Conservation (phyloP, 371 early-diverging fungal genomes). For the Mucor saturninus region DNA sequence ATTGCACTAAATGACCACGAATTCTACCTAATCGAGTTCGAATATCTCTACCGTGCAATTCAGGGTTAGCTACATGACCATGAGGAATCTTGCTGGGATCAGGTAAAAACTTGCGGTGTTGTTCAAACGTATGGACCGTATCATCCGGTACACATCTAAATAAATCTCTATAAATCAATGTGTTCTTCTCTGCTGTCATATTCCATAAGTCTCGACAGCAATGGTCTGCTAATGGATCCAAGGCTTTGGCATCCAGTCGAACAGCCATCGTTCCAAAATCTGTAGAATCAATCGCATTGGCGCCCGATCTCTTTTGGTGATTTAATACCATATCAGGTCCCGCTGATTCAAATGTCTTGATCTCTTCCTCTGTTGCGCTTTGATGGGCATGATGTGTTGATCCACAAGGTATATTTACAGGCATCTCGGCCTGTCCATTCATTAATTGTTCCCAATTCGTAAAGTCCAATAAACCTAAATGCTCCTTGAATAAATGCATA, state of each 20-base stretch:
- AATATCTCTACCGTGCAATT: slow-evolving; percentile 41
- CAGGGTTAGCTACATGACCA: slow-evolving; percentile 64
- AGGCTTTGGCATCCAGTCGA: slow-evolving; percentile 32
- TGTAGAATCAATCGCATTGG: neutral
- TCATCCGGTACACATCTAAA: slow-evolving; percentile 92
- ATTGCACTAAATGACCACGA: slow-evolving; percentile 72
- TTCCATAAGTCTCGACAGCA: slow-evolving; percentile 70
- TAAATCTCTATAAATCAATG: slow-evolving; percentile 71
- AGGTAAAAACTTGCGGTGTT: slow-evolving; percentile 65
- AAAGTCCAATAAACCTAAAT: slow-evolving; percentile 72
- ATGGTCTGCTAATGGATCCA: slow-evolving; percentile 75
- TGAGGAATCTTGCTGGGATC: slow-evolving; percentile 53
- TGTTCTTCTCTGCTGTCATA: slow-evolving; percentile 69
- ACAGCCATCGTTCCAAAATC: neutral
- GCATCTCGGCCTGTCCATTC: neutral
- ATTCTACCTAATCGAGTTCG: slow-evolving; percentile 45
- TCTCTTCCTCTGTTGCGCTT: slow-evolving; percentile 27
- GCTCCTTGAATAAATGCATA: slow-evolving; percentile 82
- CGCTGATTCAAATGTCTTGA: slow-evolving; percentile 24
- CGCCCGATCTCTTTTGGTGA: slow-evolving; percentile 31
- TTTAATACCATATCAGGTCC: slow-evolving; percentile 35
- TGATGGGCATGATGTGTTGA: slow-evolving; percentile 13
- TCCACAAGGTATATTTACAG: neutral
- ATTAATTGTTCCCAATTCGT: slow-evolving; percentile 29
- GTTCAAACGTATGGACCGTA: slow-evolving; percentile 64